These are phyloP conservation scores for Peronosclerospora sorghi DNA, from an alignment of 352 stramenopile genomes.

Conservation along the genomic window DNA sequence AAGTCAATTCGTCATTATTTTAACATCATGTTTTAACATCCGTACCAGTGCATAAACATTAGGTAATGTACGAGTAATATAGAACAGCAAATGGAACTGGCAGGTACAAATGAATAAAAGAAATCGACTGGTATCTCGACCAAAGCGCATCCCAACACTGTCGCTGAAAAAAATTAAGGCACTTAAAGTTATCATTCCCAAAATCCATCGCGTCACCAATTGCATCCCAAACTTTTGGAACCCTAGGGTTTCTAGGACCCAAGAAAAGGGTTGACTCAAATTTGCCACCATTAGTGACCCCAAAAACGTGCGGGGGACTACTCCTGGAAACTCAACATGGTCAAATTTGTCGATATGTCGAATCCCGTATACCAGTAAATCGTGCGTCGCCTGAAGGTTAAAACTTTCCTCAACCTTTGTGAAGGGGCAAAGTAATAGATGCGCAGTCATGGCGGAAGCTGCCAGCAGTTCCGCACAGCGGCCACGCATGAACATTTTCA, in stretches of 20 bases:
- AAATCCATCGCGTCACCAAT: conserved; percentile 39
- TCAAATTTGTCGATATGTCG: conserved; percentile 77
- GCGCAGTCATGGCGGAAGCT: conserved; percentile 24
- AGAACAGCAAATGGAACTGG: conserved; percentile 98
- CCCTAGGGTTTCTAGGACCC: conserved; percentile 12
- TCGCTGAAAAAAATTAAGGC: conserved; percentile 56
- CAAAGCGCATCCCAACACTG: conserved; percentile 42
- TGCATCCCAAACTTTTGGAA: conserved; percentile 49
- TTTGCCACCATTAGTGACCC: conserved; percentile 64
- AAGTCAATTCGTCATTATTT: neutral
- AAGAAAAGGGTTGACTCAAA: conserved; percentile 33
- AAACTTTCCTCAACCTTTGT: conserved; percentile 97
- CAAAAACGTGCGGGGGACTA: conserved; percentile 96
- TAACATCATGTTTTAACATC: neutral
- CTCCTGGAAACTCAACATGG: conserved; percentile 95
- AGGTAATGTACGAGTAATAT: conserved; percentile 92
- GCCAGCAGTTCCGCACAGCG: conserved; percentile 27
- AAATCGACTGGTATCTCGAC: conserved; percentile 45
- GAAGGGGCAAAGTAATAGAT: conserved; percentile 55
- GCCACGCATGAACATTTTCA: conserved; percentile 19
- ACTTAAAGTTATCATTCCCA: conserved; percentile 46
- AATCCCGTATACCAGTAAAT: conserved; percentile 82
- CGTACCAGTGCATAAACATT: conserved; percentile 93
- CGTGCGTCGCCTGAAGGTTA: conserved; percentile 96
- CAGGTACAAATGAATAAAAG: conserved; percentile 82